Evolutionary conservation across 169 alveolate species (phyloP).

Genomic region (Babesia caballi): DNA sequence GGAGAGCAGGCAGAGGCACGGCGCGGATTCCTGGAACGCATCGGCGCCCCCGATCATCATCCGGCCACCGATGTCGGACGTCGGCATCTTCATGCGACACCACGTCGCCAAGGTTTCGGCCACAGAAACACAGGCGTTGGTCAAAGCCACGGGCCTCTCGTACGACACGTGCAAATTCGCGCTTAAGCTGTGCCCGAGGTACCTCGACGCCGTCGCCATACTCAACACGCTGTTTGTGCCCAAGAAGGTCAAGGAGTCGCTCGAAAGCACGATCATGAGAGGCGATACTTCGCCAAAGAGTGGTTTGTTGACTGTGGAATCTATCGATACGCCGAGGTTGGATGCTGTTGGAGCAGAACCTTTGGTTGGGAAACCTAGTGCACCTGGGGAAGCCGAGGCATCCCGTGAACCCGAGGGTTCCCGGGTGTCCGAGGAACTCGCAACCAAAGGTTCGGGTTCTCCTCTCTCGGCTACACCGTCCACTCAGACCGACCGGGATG

Average conservation of each 20-base stretch:
- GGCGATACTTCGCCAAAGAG: neutral
- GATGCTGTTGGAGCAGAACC: no score
- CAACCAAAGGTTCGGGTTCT: no score
- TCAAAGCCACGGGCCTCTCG: constrained; percentile 16
- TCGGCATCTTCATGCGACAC: constrained; percentile 21
- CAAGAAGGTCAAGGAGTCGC: constrained; percentile 2
- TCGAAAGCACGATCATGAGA: neutral
- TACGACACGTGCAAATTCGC: constrained; percentile 49
- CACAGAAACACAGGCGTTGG: constrained; percentile 10
- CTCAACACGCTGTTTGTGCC: constrained; percentile 25
- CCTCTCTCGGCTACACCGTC: no score
- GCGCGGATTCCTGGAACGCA: neutral
- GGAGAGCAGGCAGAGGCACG: constrained; percentile 22
- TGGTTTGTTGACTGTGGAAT: neutral
- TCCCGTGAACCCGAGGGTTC: no score
- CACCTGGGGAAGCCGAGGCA: no score
- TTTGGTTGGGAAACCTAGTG: no score
- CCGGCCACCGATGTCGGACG: constrained; percentile 19
- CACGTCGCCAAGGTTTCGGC: constrained; percentile 40
- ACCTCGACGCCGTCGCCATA: constrained; percentile 29
- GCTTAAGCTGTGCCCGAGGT: constrained; percentile 31
- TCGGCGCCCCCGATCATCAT: neutral
- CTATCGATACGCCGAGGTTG: constrained; percentile 6
- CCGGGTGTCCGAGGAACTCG: no score
- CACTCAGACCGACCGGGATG: no score